phyloP scores from a whole-genome alignment of 768 basidiomycete species.

The Clitopilus hobsonii region DNA sequence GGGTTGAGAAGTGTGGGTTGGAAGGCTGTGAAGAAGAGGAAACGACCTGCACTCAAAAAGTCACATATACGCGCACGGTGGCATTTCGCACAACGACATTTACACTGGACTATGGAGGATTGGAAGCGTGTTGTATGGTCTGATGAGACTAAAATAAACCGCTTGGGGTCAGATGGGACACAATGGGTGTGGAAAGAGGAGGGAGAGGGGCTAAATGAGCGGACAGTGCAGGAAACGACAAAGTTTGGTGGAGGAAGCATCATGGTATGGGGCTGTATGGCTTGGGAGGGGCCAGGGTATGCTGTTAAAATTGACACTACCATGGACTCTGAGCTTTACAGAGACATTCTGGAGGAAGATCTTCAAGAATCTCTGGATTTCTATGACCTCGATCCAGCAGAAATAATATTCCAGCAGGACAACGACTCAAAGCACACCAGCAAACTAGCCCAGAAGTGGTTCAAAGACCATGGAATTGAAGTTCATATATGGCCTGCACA shows the following conservation, averaged over 20 bases:
- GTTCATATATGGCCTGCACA: too few relatives aligned
- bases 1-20: constrained; percentile 1
- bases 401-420: constrained; percentile 19
- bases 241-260: constrained; percentile 20
- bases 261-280: constrained; percentile 24
- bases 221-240: constrained; percentile 10
- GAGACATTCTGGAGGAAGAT: constrained; percentile 15
- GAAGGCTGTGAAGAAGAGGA: too few relatives aligned
- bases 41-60: too few relatives aligned
- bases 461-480: constrained; percentile 7
- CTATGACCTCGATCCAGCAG: constrained; percentile 1
- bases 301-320: constrained; percentile 12
- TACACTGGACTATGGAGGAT: constrained; percentile 18
- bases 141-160: constrained; percentile 27
- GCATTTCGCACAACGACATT: constrained; percentile 9
- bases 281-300: constrained; percentile 15
- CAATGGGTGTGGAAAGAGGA: constrained; percentile 11
- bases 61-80: too few relatives aligned
- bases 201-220: constrained; percentile 16
- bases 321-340: too few relatives aligned
- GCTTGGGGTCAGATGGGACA: constrained; percentile 18
- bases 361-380: constrained; percentile 11
- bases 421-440: constrained; percentile 20
- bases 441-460: constrained; percentile 9
- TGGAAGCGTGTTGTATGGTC: constrained; percentile 21